Conservation (phyloP, 306 rosid species). For the Lagenaria siceraria region DNA sequence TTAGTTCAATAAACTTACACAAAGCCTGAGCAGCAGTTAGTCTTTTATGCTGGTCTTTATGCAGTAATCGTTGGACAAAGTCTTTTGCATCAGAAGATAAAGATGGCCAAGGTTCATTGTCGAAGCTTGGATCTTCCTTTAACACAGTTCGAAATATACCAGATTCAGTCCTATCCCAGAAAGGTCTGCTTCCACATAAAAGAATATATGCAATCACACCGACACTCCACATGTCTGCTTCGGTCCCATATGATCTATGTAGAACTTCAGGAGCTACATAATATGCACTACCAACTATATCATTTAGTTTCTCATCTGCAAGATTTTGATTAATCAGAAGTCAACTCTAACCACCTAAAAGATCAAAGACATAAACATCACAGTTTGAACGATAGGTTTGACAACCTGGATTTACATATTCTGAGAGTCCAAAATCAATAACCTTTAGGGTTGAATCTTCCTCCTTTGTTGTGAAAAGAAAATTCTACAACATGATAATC, state of each 20-base stretch:
- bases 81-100: conserved; percentile 60
- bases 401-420: conserved; percentile 86
- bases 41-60: conserved; percentile 63
- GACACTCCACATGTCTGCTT: conserved; percentile 83
- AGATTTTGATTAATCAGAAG: neutral
- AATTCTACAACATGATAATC: conserved; percentile 40
- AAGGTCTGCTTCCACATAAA: conserved; percentile 75
- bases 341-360: neutral
- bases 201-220: conserved; percentile 79
- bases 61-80: conserved; percentile 61
- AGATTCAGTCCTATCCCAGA: conserved; percentile 73
- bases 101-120: conserved; percentile 79
- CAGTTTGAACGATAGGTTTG: neutral
- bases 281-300: conserved; percentile 76
- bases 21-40: conserved; percentile 84
- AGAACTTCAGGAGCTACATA: conserved; percentile 84
- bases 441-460: conserved; percentile 49
- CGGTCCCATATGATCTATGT: conserved; percentile 66
- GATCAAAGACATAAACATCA: neutral
- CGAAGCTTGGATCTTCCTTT: conserved; percentile 70
- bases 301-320: conserved; percentile 68
- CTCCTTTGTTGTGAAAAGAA: conserved; percentile 55
- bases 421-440: conserved; percentile 76
- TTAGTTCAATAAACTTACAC: conserved; percentile 18
- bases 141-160: conserved; percentile 74